Conservation (phyloP, 2,329 filamentous ascomycete genomes). For the Cladophialophora exuberans region DNA sequence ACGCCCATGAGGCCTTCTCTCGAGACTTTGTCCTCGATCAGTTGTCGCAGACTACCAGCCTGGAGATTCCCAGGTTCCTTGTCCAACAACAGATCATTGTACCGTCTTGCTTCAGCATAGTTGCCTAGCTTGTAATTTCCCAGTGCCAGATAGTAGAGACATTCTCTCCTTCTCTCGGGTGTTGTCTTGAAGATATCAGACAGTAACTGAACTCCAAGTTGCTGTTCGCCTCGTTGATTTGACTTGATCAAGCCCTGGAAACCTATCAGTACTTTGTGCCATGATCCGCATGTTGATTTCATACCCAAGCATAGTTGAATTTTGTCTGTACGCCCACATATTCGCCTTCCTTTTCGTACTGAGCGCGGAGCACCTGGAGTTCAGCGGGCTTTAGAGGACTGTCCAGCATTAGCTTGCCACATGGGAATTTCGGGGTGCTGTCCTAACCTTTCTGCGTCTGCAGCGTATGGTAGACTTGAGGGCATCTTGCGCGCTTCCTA, state of each 20-base stretch:
- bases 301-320: slow-evolving; percentile 99
- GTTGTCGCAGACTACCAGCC: slow-evolving; percentile 77
- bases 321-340: slow-evolving; percentile 98
- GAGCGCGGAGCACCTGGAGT: slow-evolving; percentile 85
- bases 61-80: slow-evolving; percentile 92
- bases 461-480: slow-evolving; percentile 74
- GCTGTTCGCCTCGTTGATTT: slow-evolving; percentile 78
- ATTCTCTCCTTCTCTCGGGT: slow-evolving; percentile 92
- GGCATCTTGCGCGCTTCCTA: slow-evolving; percentile 38
- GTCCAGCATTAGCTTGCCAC: slow-evolving; percentile 20
- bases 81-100: slow-evolving; percentile 90
- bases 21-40: slow-evolving; percentile 96
- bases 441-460: slow-evolving; percentile 88
- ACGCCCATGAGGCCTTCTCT: slow-evolving; percentile 93
- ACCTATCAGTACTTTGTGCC: background rate
- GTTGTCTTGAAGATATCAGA: slow-evolving; percentile 95
- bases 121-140: slow-evolving; percentile 99
- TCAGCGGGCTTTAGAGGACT: slow-evolving; percentile 90
- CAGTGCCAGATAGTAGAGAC: slow-evolving; percentile 94
- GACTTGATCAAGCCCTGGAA: slow-evolving; percentile 92
- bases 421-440: background rate
- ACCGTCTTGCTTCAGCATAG: slow-evolving; percentile 90
- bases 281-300: slow-evolving; percentile 28
- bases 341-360: slow-evolving; percentile 97
- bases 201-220: slow-evolving; percentile 89